phyloP scores from a whole-genome alignment of 176 grass and related monocot genomes.

The Aegilops sharonensis region DNA sequence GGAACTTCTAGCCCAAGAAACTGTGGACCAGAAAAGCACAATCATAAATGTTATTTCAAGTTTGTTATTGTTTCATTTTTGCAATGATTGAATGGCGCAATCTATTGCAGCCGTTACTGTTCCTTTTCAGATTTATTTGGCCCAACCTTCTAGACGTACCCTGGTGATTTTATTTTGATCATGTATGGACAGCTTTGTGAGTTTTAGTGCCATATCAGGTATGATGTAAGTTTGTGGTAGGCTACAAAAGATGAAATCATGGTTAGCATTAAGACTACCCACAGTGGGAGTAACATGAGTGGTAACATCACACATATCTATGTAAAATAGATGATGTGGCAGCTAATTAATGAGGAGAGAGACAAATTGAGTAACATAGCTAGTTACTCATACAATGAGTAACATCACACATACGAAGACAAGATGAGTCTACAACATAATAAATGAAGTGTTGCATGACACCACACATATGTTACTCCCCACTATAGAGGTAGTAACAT shows the following conservation, averaged over 20 bases:
- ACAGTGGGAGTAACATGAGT: no score
- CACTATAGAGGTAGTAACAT: no score
- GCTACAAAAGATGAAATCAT: not conserved
- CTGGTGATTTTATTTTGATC: not conserved
- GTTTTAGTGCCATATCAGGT: constrained; percentile 9
- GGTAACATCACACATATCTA: no score
- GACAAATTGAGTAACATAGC: no score
- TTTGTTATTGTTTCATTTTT: constrained; percentile 6
- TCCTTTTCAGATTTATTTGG: not conserved
- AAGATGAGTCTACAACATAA: no score
- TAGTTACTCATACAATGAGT: no score
- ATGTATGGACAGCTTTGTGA: not conserved
- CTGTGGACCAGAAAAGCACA: not conserved
- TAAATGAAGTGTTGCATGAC: no score
- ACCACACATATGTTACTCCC: no score
- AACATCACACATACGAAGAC: no score
- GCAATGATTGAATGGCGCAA: not conserved
- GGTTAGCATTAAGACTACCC: not conserved
- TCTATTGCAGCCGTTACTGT: not conserved
- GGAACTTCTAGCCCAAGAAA: not conserved
- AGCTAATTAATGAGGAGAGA: no score
- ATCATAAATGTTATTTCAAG: constrained; percentile 1
- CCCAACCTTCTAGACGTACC: not conserved
- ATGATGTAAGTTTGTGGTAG: not conserved
- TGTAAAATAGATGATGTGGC: no score